Evolutionary conservation across 352 stramenopile species (phyloP).

Genomic region (Globisporangium sylvaticum): DNA sequence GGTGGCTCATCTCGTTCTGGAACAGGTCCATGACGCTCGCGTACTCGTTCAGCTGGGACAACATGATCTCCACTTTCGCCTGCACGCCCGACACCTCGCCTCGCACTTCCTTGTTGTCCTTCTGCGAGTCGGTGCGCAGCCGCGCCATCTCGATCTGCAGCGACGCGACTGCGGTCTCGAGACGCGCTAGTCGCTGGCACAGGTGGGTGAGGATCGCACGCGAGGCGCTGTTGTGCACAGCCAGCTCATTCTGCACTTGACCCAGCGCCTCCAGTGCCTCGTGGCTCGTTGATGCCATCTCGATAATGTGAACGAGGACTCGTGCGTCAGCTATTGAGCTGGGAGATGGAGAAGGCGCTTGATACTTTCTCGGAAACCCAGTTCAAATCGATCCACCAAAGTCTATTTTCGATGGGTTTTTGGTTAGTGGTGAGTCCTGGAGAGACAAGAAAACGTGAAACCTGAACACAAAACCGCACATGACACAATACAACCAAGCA

Average conservation of each 20-base stretch:
- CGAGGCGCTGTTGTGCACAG: constrained; percentile 45
- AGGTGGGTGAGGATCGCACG: constrained; percentile 61
- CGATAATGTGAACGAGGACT: neutral
- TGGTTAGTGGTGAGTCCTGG: neutral
- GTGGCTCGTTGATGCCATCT: neutral
- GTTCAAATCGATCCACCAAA: neutral
- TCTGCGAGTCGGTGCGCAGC: constrained; percentile 33
- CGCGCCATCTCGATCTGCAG: constrained; percentile 39
- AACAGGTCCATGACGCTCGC: constrained; percentile 56
- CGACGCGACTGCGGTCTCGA: constrained; percentile 43
- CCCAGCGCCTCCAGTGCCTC: constrained; percentile 28
- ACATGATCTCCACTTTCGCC: constrained; percentile 40
- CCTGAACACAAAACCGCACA: neutral
- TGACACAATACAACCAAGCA: too few species aligned
- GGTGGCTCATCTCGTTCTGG: constrained; percentile 57
- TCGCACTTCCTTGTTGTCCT: constrained; percentile 40
- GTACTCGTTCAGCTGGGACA: constrained; percentile 54
- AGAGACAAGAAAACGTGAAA: neutral
- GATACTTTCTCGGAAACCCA: neutral
- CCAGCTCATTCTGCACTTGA: constrained; percentile 48
- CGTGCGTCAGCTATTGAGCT: neutral
- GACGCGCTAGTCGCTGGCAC: constrained; percentile 45
- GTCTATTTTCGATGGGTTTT: neutral
- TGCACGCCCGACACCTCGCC: constrained; percentile 44
- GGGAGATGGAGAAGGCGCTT: neutral